Base-by-base conservation (phyloP, 176 grass and related monocot species). In the Bothriochloa decipiens region DNA sequence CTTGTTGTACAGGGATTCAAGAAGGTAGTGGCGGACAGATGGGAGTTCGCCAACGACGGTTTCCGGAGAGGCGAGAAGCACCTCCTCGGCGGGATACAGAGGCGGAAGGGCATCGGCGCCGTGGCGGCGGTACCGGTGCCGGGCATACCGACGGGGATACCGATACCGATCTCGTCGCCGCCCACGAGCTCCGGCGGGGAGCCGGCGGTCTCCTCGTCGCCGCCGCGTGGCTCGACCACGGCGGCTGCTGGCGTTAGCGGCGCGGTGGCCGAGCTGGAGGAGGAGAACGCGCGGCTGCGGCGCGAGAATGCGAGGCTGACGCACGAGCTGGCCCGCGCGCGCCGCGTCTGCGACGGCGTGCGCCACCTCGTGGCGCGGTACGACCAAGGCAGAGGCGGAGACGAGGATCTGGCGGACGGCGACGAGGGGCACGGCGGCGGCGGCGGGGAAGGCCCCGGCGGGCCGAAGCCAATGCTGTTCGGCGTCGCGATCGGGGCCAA, bases 21-120 rank as follows among this genome's bases (percentile, higher is more conserved):
- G 41, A 97, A 97, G 83, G 77, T 93, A 22, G 77, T 89, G 7
- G 70, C 91, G 14, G 95, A 97, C 50, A 81, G 92, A 72, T 97
- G 92, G 95, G 95, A 97, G 84, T 97, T 97, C 72, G 88, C 84
- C 63, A 91, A 97, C 84, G 92, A 91, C 20, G 83, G 81, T 46
- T 97, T 97, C 79, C 83, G 85, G 41, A 77, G 82, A 50, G 92
- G 92, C 14, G 92, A 97, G 89, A 93, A 82, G 88, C 53, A 68
- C 13, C 87, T 97, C 22, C 90, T 97, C 9, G 79, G 84, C 0
- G 92, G 90, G 32, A 97, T 97, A 75, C 91, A 91, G 74, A 88
- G 95, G 41, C 84, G 92, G 72, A 91, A 88, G 82, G 86, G 86
- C 9, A 63, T 75, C 4, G 88, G 83, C 26, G 43, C 3, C 45